A percentile compares a stretch with the other conserved stretches of the same genome.
Conservation (phyloP, 495 filamentous ascomycete species). For the Staphylotrichum longicolle region DNA sequence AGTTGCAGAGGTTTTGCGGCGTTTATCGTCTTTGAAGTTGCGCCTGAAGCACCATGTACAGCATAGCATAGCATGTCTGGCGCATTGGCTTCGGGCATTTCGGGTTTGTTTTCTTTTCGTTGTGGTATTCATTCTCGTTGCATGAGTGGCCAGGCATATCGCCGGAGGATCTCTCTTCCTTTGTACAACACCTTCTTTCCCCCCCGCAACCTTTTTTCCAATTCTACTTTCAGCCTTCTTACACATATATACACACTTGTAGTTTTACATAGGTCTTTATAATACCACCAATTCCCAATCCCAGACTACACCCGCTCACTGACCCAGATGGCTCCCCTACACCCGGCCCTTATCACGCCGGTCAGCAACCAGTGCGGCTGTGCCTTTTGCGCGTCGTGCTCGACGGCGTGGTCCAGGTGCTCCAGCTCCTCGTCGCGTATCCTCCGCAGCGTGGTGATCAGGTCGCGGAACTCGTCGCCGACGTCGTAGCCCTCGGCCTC, state of each 20-base stretch:
- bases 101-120: neutral
- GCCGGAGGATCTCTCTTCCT: neutral
- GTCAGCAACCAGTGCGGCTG: conserved; percentile 85
- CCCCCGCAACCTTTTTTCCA: neutral
- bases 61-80: neutral
- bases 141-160: neutral
- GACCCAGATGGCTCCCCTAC: conserved; percentile 88
- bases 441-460: conserved; percentile 70
- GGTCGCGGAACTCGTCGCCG: conserved; percentile 70
- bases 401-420: conserved; percentile 91
- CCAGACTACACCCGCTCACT: conserved; percentile 63
- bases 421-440: conserved; percentile 97
- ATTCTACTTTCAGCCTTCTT: neutral
- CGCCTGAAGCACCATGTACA: too few relatives aligned
- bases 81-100: neutral
- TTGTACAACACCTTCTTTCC: neutral
- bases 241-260: conserved; percentile 11
- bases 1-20: neutral
- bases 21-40: neutral
- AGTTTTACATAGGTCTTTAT: conserved; percentile 5
- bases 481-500: conserved; percentile 67
- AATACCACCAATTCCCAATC: too few relatives aligned
- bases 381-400: conserved; percentile 85
- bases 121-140: neutral
- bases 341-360: conserved; percentile 83